phyloP scores from a whole-genome alignment of 2,329 filamentous ascomycete genomes.

The Xylariaceae sp. region DNA sequence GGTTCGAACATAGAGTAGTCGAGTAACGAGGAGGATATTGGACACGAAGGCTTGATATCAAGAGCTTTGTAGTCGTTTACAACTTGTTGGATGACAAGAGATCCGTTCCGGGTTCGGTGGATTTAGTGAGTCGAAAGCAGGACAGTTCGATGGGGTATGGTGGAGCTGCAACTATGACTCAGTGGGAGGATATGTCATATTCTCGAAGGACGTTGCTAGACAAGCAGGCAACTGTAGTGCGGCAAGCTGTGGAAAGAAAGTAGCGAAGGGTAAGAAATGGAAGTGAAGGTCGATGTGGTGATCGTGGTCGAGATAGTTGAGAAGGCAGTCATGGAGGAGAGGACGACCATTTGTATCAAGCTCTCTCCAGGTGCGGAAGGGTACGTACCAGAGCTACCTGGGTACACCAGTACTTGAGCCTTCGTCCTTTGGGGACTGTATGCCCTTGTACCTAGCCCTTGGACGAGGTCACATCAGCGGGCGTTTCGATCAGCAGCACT shows the following conservation, averaged over 20 bases:
- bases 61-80: no score
- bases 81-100: conserved; percentile 16
- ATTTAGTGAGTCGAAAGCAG: conserved; percentile 7
- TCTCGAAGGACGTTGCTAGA: conserved; percentile 13
- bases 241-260: conserved; percentile 4
- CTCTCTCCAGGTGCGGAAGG: conserved; percentile 10
- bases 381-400: conserved; percentile 18
- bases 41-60: no score
- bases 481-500: conserved; percentile 21
- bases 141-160: no score
- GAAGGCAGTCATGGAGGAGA: conserved; percentile 21
- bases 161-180: conserved; percentile 11
- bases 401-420: conserved; percentile 6
- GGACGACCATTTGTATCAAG: conserved; percentile 29
- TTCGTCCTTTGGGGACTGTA: no score
- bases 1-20: no score
- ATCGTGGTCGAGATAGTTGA: conserved; percentile 10
- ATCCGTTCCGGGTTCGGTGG: conserved; percentile 6
- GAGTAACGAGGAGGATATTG: no score
- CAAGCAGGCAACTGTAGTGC: conserved; percentile 1
- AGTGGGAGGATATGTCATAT: conserved; percentile 16
- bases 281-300: conserved; percentile 6
- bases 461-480: conserved; percentile 24
- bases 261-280: neutral
- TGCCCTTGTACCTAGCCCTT: conserved; percentile 14